phyloP scores from a whole-genome alignment of 495 filamentous ascomycete genomes.

The Xylaria cubensis region DNA sequence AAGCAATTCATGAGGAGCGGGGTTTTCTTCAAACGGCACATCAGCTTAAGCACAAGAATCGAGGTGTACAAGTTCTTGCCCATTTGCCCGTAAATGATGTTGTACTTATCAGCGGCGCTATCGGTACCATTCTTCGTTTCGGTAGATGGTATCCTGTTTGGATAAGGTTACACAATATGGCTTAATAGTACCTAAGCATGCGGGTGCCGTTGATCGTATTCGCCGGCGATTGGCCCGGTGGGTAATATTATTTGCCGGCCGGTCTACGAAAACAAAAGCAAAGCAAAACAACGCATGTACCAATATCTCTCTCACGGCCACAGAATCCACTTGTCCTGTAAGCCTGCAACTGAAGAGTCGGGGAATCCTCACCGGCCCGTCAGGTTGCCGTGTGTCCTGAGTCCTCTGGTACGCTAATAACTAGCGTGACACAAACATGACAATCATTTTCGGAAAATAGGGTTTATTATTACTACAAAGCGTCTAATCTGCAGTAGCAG shows the following conservation, averaged over 20 bases:
- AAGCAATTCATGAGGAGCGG: background rate
- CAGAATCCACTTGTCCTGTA: background rate
- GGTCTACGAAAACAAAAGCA: constrained; percentile 16
- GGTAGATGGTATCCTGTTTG: background rate
- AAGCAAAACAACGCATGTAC: constrained; percentile 18
- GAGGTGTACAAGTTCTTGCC: background rate
- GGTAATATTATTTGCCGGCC: constrained; percentile 26
- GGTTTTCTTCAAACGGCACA: background rate
- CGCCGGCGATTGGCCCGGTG: background rate
- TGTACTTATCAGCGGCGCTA: constrained; percentile 6
- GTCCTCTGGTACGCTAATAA: background rate
- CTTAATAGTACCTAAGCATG: constrained; percentile 17
- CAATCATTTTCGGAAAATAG: background rate
- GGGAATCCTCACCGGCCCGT: constrained; percentile 15
- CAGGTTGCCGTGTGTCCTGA: background rate
- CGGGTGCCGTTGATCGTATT: background rate
- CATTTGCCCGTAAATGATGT: background rate
- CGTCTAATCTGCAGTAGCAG: background rate
- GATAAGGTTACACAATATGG: background rate
- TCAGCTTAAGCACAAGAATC: background rate
- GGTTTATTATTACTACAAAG: background rate
- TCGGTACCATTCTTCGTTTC: background rate
- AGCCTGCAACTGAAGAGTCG: constrained; percentile 19
- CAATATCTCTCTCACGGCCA: background rate
- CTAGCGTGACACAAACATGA: background rate